Evolutionary conservation across 2,329 filamentous ascomycete species (phyloP).

Genomic region (Apiospora saccharicola): DNA sequence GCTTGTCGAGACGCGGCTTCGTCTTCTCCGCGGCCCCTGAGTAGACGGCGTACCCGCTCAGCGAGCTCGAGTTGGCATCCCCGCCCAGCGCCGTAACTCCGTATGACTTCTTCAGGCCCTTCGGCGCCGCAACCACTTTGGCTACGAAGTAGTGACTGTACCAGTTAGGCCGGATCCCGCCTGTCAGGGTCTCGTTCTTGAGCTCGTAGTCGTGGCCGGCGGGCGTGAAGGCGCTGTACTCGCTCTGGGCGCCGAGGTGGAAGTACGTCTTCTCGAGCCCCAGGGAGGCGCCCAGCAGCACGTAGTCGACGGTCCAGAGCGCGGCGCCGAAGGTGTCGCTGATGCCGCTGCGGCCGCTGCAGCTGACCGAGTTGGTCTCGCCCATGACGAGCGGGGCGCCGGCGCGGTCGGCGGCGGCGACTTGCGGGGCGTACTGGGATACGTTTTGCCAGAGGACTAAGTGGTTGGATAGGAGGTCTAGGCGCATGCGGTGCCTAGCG

Average conservation of each 20-base stretch:
- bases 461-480: conserved; percentile 45
- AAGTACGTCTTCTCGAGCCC: conserved; percentile 50
- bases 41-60: conserved; percentile 46
- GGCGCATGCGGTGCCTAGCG: conserved; percentile 37
- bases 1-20: conserved; percentile 36
- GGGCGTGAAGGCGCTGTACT: conserved; percentile 43
- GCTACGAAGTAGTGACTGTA: conserved; percentile 47
- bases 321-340: conserved; percentile 56
- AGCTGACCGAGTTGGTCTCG: conserved; percentile 55
- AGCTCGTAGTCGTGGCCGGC: conserved; percentile 33
- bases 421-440: conserved; percentile 43
- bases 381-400: conserved; percentile 52
- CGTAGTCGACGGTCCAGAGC: conserved; percentile 57
- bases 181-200: conserved; percentile 41
- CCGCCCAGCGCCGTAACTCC: conserved; percentile 41
- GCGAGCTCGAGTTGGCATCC: conserved; percentile 42
- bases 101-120: conserved; percentile 22
- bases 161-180: conserved; percentile 42
- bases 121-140: conserved; percentile 32
- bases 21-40: conserved; percentile 18
- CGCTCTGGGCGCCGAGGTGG: conserved; percentile 50
- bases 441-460: conserved; percentile 45
- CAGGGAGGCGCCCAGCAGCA: conserved; percentile 45
- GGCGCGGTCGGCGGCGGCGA: conserved; percentile 43
- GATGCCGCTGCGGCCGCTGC: conserved; percentile 49